phyloP scores from a whole-genome alignment of 768 basidiomycete genomes.

The Mycena polygramma region DNA sequence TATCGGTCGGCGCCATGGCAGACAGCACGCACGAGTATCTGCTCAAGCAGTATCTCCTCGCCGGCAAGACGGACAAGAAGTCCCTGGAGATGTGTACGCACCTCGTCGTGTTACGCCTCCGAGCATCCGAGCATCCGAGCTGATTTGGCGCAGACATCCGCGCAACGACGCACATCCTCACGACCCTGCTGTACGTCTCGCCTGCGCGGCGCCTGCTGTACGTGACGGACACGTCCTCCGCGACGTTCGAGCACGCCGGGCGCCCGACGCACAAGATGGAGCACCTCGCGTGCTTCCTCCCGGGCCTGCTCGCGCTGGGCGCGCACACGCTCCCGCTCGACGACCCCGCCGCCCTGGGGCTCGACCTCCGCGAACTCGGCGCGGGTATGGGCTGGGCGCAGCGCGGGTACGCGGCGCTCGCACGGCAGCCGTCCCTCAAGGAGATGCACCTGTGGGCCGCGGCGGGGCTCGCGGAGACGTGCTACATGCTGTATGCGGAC shows the following conservation, averaged over 20 bases:
- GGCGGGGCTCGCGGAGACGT: constrained; percentile 78
- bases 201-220: constrained; percentile 76
- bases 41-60: constrained; percentile 79
- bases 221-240: constrained; percentile 65
- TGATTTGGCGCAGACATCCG: constrained; percentile 62
- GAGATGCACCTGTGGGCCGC: constrained; percentile 84
- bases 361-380: constrained; percentile 59
- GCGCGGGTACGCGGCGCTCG: constrained; percentile 52
- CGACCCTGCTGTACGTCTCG: constrained; percentile 76
- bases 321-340: constrained; percentile 72
- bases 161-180: constrained; percentile 71
- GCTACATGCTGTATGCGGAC: constrained; percentile 80
- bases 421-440: constrained; percentile 61
- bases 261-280: constrained; percentile 69
- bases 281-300: constrained; percentile 84
- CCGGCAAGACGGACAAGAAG: constrained; percentile 69
- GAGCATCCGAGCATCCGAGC: too few species aligned
- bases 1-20: constrained; percentile 75
- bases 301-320: constrained; percentile 81
- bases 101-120: neutral
- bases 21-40: constrained; percentile 87
- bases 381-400: constrained; percentile 54
- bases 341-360: constrained; percentile 60
- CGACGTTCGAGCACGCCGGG: constrained; percentile 46
- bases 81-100: constrained; percentile 77